Percentiles rank a stretch among this genome's conserved stretches.
These are phyloP conservation scores for Amphicarpaea edgeworthii DNA, from an alignment of 306 rosid species.

Conservation along the genomic window DNA sequence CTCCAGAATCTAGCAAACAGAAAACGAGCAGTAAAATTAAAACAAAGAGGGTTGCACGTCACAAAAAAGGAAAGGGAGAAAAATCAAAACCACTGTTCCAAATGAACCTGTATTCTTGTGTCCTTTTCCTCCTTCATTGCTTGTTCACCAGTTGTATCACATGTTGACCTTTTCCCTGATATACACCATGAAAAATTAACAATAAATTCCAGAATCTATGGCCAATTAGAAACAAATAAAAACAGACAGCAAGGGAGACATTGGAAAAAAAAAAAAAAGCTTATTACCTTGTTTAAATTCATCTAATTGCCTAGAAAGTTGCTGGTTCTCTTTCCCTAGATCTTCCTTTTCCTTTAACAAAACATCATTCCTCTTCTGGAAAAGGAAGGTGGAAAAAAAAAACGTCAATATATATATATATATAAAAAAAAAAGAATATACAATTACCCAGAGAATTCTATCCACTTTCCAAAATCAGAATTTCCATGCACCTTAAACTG, in stretches of 20 bases:
- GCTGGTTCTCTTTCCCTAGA: slow-evolving; percentile 69
- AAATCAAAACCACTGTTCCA: slow-evolving; percentile 8
- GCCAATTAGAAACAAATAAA: not conserved
- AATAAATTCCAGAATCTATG: slow-evolving; percentile 22
- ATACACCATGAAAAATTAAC: slow-evolving; percentile 22
- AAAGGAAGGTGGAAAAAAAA: not conserved
- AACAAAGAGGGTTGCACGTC: not conserved
- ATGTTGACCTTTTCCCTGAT: slow-evolving; percentile 59
- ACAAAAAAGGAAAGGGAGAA: not conserved
- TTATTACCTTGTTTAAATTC: slow-evolving; percentile 81
- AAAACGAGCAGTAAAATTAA: slow-evolving; percentile 3
- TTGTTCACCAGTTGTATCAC: slow-evolving; percentile 80
- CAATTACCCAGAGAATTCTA: not conserved
- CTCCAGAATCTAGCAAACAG: slow-evolving; percentile 70
- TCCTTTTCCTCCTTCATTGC: slow-evolving; percentile 93
- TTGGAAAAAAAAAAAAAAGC: not conserved
- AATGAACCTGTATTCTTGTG: slow-evolving; percentile 81
- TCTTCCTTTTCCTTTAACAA: slow-evolving; percentile 80
- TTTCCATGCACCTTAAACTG: slow-evolving; percentile 65
- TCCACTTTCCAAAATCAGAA: slow-evolving; percentile 12
- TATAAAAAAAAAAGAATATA: not conserved
- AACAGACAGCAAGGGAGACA: not conserved
- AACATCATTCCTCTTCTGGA: slow-evolving; percentile 66
- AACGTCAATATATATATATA: not conserved
- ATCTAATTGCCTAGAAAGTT: slow-evolving; percentile 79